Percentiles rank a stretch among this genome's conserved stretches.
Evolutionary conservation across 2,329 filamentous ascomycete species (phyloP).

Genomic region (Pseudogymnoascus sp.): DNA sequence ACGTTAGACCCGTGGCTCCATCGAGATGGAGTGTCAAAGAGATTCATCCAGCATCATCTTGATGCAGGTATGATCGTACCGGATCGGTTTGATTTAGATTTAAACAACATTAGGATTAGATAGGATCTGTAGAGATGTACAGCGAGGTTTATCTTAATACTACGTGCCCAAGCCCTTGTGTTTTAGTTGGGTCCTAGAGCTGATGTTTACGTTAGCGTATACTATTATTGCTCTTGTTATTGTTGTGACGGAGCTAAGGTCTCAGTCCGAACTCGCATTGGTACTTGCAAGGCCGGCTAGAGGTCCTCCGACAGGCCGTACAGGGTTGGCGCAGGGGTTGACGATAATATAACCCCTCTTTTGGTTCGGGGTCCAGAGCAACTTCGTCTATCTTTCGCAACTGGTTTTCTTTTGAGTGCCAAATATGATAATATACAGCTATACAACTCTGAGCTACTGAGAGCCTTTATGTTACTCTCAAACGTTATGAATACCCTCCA

Average conservation of each 20-base stretch:
- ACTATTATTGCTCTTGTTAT: not conserved
- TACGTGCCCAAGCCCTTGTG: not conserved
- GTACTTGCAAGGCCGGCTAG: not conserved
- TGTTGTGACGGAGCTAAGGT: not conserved
- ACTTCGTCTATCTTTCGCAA: not conserved
- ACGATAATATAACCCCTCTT: not conserved
- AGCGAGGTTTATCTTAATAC: not conserved
- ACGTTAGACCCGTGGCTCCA: conserved; percentile 15
- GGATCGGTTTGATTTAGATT: conserved; percentile 14
- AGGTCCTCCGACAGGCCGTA: not conserved
- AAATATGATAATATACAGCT: not conserved
- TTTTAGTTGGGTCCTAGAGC: not conserved
- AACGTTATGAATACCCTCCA: not conserved
- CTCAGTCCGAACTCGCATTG: not conserved
- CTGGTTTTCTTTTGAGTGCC: no score
- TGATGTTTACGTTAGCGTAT: not conserved
- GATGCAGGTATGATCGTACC: conserved; percentile 13
- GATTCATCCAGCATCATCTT: conserved; percentile 13
- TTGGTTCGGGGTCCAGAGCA: not conserved
- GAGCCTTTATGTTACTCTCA: not conserved
- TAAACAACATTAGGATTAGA: conserved; percentile 12
- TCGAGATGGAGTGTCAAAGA: conserved; percentile 13
- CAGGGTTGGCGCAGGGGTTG: not conserved
- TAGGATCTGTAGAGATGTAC: not conserved
- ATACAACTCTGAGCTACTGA: not conserved